A percentile compares a stretch with the other conserved stretches of the same genome.
These are phyloP conservation scores for Colletotrichum simmondsii DNA, from an alignment of 2,329 filamentous ascomycete species.

Conservation along the genomic window DNA sequence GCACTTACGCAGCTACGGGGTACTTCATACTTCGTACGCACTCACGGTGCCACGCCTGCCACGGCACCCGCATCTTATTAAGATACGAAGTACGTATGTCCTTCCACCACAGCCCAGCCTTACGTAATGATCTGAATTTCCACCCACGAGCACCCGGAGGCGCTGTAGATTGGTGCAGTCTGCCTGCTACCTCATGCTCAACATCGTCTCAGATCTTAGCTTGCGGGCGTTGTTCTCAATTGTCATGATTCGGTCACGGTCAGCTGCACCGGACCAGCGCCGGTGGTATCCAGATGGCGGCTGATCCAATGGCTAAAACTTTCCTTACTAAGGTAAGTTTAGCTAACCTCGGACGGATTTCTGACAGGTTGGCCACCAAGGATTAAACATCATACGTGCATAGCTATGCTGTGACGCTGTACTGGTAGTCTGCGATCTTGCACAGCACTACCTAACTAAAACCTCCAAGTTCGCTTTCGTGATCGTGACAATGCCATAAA, in stretches of 20 bases:
- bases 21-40: too few relatives aligned
- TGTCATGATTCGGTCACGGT: neutral
- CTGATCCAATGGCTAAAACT: neutral
- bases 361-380: neutral
- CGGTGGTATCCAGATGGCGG: neutral
- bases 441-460: neutral
- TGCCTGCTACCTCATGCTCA: neutral
- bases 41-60: neutral
- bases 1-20: slow-evolving; percentile 10
- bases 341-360: neutral
- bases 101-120: neutral
- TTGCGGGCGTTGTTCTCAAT: neutral
- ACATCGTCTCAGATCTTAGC: neutral
- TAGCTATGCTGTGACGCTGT: neutral
- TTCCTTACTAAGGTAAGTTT: neutral
- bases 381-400: neutral
- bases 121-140: slow-evolving; percentile 12
- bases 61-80: slow-evolving; percentile 7
- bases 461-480: neutral
- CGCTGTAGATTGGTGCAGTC: slow-evolving; percentile 22
- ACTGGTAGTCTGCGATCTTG: neutral
- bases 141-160: slow-evolving; percentile 9
- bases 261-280: neutral
- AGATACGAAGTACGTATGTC: slow-evolving; percentile 27
- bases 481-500: neutral